Base-by-base conservation (phyloP, 148 eudicot genomes). In the Persicaria tinctoria region DNA sequence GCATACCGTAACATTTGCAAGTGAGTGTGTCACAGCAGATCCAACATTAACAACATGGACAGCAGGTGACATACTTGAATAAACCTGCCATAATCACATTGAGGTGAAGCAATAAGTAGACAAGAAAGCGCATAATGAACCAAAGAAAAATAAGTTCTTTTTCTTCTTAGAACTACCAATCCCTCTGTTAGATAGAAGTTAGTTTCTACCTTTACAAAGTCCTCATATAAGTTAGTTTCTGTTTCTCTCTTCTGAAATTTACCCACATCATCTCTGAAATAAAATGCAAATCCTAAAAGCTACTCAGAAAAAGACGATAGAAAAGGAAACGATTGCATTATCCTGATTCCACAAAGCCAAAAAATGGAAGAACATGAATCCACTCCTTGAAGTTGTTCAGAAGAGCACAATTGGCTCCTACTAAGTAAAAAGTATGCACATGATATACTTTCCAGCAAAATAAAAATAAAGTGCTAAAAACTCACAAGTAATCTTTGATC, bases 51-150 rank as follows among this genome's bases (percentile, higher is more conserved):
- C 95, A 77, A 89, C 80, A 76, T 91, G 91, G 60, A 91, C 91
- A 54, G 87, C 74, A 16, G 98, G 98, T 32, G 93, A 88, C 93
- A 93, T 89, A 79, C 93, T 91, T 63, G 98, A 81, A 87, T 91
- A 93, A 55, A 86, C 95, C 98, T 93, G 88, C 78, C 18, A 32
- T 13, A 57, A 57, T 17, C 23, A 17, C 63, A 57, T 57, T 3
- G 1, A 7, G 63, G 63, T 20, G 18, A 56, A 56, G 63, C 63
- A 57, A 18, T 4, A 20, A 17, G 10, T 57, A 20, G 63, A 57
- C 63, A 18, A 57, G 38, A 8, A 57, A 57, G 63, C 41, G 41
- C 41, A 32, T 32, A 2, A 32, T 32, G 41, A 32, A 32, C 41
- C 41, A 32, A 32, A 32, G 41, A 32, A 32, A 32, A 32, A 32